These are phyloP conservation scores for Polygonum aviculare DNA, from an alignment of 148 eudicot genomes.

Conservation along the genomic window DNA sequence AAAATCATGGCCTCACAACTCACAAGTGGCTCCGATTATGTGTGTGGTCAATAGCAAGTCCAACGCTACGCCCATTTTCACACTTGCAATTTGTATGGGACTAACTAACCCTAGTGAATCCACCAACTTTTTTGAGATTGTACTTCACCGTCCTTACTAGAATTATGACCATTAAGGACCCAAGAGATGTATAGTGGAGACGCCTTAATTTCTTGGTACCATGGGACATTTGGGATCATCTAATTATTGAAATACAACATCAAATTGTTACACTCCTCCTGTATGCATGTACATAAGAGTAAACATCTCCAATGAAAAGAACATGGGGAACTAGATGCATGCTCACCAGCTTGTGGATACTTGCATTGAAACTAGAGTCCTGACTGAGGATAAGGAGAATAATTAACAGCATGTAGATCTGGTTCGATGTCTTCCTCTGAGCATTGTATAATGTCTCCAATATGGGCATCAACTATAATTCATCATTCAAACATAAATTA, in stretches of 20 bases:
- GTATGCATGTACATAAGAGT: not conserved
- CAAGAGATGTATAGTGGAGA: constrained; percentile 79
- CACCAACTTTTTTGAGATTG: constrained; percentile 37
- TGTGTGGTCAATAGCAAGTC: constrained; percentile 1
- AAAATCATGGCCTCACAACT: not conserved
- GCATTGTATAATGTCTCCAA: constrained; percentile 86
- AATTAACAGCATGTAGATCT: constrained; percentile 87
- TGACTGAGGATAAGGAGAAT: constrained; percentile 91
- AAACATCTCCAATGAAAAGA: constrained; percentile 10
- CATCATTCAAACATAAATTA: constrained; percentile 7
- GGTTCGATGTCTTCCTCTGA: constrained; percentile 71
- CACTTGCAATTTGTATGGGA: constrained; percentile 5
- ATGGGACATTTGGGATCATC: constrained; percentile 79
- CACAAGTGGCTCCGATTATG: not conserved
- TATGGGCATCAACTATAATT: constrained; percentile 76
- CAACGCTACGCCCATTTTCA: not conserved
- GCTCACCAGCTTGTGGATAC: constrained; percentile 84
- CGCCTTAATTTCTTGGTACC: constrained; percentile 90
- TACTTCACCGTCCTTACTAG: constrained; percentile 87
- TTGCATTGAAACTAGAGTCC: constrained; percentile 90
- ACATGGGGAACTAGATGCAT: constrained; percentile 5
- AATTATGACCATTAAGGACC: constrained; percentile 83
- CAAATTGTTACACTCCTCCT: not conserved
- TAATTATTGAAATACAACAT: constrained; percentile 20
- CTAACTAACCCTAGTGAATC: constrained; percentile 16